Evolutionary conservation across 2,329 filamentous ascomycete genomes (phyloP).

Genomic region (Aureobasidium musti): DNA sequence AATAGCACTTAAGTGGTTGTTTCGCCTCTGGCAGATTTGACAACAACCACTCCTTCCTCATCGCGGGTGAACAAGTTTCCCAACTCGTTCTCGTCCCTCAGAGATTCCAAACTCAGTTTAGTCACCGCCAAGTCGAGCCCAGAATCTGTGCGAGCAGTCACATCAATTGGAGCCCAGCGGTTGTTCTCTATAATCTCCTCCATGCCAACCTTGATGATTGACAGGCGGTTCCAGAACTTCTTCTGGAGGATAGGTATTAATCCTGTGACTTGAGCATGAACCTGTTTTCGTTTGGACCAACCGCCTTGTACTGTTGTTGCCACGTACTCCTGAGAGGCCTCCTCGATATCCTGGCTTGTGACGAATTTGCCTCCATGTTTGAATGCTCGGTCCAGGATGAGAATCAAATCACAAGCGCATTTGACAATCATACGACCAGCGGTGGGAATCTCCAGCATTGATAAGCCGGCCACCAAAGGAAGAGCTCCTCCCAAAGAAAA

Average conservation of each 20-base stretch:
- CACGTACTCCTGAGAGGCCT: background rate
- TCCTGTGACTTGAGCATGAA: background rate
- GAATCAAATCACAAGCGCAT: background rate
- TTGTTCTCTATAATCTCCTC: background rate
- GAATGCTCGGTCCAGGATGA: slow-evolving; percentile 1
- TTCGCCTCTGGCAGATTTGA: no score
- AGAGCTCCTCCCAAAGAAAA: background rate
- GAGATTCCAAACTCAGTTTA: background rate
- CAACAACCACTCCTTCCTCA: background rate
- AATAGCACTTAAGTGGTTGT: no score
- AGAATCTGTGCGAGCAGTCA: background rate
- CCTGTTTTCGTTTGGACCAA: background rate
- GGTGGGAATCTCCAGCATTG: background rate
- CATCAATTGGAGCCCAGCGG: background rate
- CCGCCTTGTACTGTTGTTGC: background rate
- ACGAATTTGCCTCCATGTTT: background rate
- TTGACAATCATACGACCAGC: background rate
- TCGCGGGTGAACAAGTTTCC: background rate
- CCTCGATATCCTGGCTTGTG: background rate
- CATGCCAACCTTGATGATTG: background rate
- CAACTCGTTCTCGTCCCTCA: background rate
- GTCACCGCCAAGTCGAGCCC: background rate
- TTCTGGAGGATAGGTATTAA: background rate
- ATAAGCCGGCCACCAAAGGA: background rate
- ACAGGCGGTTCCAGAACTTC: background rate